These are phyloP conservation scores for Cordyceps cateniannulata DNA, from an alignment of 2,329 filamentous ascomycete genomes.

Conservation along the genomic window DNA sequence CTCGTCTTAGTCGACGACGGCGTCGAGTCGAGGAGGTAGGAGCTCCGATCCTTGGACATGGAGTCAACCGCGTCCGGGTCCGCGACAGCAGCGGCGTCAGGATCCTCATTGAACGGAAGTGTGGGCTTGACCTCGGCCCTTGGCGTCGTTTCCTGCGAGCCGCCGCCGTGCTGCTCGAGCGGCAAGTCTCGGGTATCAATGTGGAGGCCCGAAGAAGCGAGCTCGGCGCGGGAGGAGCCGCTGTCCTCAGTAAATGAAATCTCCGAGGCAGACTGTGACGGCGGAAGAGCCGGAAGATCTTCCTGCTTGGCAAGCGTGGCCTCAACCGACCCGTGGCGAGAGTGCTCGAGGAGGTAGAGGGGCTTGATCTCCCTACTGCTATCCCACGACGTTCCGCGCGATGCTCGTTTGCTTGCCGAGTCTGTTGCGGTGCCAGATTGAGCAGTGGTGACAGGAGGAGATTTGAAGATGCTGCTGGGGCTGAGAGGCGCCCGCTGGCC, in stretches of 20 bases:
- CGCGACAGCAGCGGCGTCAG: slow-evolving; percentile 22
- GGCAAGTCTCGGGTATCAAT: slow-evolving; percentile 34
- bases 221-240: slow-evolving; percentile 15
- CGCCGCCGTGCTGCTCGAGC: slow-evolving; percentile 45
- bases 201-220: slow-evolving; percentile 25
- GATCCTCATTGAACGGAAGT: slow-evolving; percentile 19
- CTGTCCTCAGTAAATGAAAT: slow-evolving; percentile 24
- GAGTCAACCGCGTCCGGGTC: slow-evolving; percentile 34
- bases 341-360: slow-evolving; percentile 70
- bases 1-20: slow-evolving; percentile 27
- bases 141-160: slow-evolving; percentile 62
- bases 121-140: slow-evolving; percentile 44
- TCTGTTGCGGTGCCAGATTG: slow-evolving; percentile 27
- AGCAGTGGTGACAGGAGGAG: slow-evolving; percentile 31
- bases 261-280: slow-evolving; percentile 28
- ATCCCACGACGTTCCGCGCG: slow-evolving; percentile 56
- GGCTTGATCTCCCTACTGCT: slow-evolving; percentile 68
- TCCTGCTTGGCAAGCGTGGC: slow-evolving; percentile 22
- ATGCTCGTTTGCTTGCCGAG: slow-evolving; percentile 29
- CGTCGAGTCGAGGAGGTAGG: slow-evolving; percentile 34
- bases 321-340: slow-evolving; percentile 32
- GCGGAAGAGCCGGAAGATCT: slow-evolving; percentile 44
- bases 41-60: slow-evolving; percentile 37
- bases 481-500: slow-evolving; percentile 40
- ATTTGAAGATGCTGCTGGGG: slow-evolving; percentile 29